phyloP scores from a whole-genome alignment of 768 basidiomycete species.

The Lentinula lateritia region DNA sequence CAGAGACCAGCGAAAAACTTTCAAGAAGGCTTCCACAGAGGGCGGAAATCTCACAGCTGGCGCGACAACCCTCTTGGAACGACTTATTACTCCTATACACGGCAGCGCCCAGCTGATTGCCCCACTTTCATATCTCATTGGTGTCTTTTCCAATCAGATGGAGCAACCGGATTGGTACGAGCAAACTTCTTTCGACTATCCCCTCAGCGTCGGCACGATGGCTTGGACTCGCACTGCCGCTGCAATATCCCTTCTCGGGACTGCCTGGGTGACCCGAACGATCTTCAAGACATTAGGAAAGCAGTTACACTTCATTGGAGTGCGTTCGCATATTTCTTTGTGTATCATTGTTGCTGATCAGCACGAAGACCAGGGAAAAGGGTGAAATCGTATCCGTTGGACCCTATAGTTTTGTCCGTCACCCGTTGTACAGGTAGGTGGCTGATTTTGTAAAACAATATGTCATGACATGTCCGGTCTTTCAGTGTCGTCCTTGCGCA shows the following conservation, averaged over 20 bases:
- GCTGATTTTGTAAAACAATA: background rate
- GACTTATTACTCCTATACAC: slow-evolving; percentile 23
- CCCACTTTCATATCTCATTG: slow-evolving; percentile 21
- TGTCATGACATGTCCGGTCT: background rate
- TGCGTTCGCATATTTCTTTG: slow-evolving; percentile 5
- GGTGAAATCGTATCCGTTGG: slow-evolving; percentile 21
- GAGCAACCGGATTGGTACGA: slow-evolving; percentile 30
- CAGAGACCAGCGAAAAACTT: background rate
- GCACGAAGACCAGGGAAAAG: slow-evolving; percentile 19
- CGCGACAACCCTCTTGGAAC: slow-evolving; percentile 16
- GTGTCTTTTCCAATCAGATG: slow-evolving; percentile 22
- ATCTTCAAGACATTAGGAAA: slow-evolving; percentile 17
- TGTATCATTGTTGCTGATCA: background rate
- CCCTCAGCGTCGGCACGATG: slow-evolving; percentile 16
- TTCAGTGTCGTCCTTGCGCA: slow-evolving; percentile 17
- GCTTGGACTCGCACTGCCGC: slow-evolving; percentile 18
- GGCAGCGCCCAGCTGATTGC: slow-evolving; percentile 16
- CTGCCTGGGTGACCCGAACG: slow-evolving; percentile 10
- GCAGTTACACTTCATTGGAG: slow-evolving; percentile 27
- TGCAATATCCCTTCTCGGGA: slow-evolving; percentile 18
- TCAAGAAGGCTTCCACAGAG: slow-evolving; percentile 9
- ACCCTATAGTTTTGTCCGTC: slow-evolving; percentile 30
- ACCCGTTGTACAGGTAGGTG: slow-evolving; percentile 28
- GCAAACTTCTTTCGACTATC: slow-evolving; percentile 16
- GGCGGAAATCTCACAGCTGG: slow-evolving; percentile 13